phyloP scores from a whole-genome alignment of 331 rosid genomes.

The Phaseolus coccineus region DNA sequence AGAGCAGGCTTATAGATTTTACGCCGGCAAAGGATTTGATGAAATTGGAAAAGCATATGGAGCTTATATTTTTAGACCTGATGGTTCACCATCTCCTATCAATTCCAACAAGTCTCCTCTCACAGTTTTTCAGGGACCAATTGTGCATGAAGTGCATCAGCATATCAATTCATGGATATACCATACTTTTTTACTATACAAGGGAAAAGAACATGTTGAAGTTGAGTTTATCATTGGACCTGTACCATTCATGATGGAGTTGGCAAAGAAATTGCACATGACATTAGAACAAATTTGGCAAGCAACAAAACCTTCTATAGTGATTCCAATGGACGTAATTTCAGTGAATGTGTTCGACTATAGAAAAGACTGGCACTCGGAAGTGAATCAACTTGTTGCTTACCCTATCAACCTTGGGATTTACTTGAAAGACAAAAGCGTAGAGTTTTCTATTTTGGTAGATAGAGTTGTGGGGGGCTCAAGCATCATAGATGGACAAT shows the following conservation, averaged over 20 bases:
- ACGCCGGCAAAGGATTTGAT: slow-evolving; percentile 63
- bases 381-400: slow-evolving; percentile 82
- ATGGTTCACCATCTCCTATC: slow-evolving; percentile 59
- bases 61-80: slow-evolving; percentile 80
- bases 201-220: no score
- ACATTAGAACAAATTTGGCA: slow-evolving; percentile 62
- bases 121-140: slow-evolving; percentile 66
- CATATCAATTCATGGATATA: slow-evolving; percentile 75
- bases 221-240: no score
- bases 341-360: slow-evolving; percentile 73
- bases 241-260: no score
- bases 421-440: slow-evolving; percentile 62
- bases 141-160: slow-evolving; percentile 84
- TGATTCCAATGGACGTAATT: no score
- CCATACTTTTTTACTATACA: slow-evolving; percentile 39
- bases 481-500: slow-evolving; percentile 79
- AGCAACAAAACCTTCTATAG: slow-evolving; percentile 74
- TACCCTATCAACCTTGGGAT: slow-evolving; percentile 89
- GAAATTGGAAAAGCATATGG: slow-evolving; percentile 62
- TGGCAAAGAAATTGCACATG: slow-evolving; percentile 45
- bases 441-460: slow-evolving; percentile 75
- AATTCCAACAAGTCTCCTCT: slow-evolving; percentile 53
- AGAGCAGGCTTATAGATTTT: slow-evolving; percentile 65
- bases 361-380: slow-evolving; percentile 74
- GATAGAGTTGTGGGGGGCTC: slow-evolving; percentile 90